Percentiles rank a stretch among this genome's conserved stretches.
These are phyloP conservation scores for Chrysanthemum seticuspe DNA, from an alignment of 129 eudicot species.

Conservation along the genomic window DNA sequence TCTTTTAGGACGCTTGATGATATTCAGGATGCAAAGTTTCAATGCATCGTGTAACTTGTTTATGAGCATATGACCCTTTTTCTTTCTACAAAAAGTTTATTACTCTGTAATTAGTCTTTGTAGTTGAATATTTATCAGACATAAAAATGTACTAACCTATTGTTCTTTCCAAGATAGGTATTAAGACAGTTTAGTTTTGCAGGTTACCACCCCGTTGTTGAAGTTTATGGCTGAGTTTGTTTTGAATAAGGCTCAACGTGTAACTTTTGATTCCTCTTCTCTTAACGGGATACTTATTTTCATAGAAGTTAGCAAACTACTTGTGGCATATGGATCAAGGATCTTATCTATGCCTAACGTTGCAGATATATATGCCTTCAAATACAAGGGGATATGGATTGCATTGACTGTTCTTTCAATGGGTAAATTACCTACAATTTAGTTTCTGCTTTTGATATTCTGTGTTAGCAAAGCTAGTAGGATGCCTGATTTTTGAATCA, in stretches of 20 bases:
- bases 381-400: too few relatives aligned
- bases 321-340: too few relatives aligned
- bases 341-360: too few relatives aligned
- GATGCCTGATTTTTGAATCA: neutral
- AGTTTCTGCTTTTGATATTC: neutral
- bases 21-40: conserved; percentile 14
- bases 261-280: too few relatives aligned
- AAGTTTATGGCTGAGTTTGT: conserved; percentile 97
- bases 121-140: neutral
- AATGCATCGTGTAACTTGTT: neutral
- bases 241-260: conserved; percentile 83
- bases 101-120: neutral
- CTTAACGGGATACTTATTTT: too few relatives aligned
- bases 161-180: neutral
- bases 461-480: conserved; percentile 5
- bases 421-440: too few relatives aligned
- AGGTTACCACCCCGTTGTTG: conserved; percentile 94
- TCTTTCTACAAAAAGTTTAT: neutral
- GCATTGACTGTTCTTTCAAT: too few relatives aligned
- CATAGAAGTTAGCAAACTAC: too few relatives aligned
- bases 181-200: conserved; percentile 22
- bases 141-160: neutral
- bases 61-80: too few relatives aligned
- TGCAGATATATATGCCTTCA: too few relatives aligned
- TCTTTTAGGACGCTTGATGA: too few relatives aligned